Conservation (phyloP, 2,329 filamentous ascomycete genomes). For the Gnomoniopsis sp. region DNA sequence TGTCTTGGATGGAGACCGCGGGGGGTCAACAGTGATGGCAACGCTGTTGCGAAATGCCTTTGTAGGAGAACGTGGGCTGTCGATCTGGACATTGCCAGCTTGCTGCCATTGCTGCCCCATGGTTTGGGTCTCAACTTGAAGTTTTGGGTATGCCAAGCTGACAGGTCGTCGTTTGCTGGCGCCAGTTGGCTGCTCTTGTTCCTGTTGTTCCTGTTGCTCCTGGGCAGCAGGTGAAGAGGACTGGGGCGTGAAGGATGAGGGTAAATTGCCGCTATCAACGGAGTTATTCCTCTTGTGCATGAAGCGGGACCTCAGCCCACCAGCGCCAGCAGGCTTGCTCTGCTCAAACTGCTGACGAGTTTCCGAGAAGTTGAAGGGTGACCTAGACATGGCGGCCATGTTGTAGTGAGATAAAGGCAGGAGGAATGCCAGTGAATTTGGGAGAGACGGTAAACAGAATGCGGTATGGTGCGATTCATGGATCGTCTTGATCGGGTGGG, state of each 20-base stretch:
- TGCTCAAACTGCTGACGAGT: conserved; percentile 17
- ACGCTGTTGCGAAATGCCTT: conserved; percentile 1
- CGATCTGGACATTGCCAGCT: conserved; percentile 1
- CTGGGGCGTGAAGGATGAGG: conserved; percentile 6
- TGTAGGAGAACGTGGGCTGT: conserved; percentile 10
- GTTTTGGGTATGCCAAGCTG: conserved; percentile 13
- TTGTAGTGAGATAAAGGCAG: not conserved
- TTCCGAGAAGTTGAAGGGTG: conserved; percentile 18
- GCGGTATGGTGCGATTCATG: conserved; percentile 7
- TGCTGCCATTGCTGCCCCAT: conserved; percentile 3
- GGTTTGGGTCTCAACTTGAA: conserved; percentile 8
- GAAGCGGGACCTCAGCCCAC: conserved; percentile 11
- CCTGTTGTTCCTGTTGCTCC: not conserved
- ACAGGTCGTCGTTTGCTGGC: not conserved
- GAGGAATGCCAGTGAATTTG: conserved; percentile 7
- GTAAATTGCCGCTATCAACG: conserved; percentile 10
- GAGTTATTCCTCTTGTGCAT: conserved; percentile 17
- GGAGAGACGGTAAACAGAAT: conserved; percentile 3
- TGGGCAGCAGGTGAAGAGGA: not conserved
- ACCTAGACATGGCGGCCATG: conserved; percentile 17
- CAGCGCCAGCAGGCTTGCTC: conserved; percentile 4
- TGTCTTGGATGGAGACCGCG: conserved; percentile 41
- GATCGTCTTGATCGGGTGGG: not conserved
- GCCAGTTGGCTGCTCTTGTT: not conserved
- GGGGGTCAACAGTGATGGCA: not conserved